These are phyloP conservation scores for Rhytidhysteron rufulum DNA, from an alignment of 2,329 filamentous ascomycete species.

Conservation along the genomic window DNA sequence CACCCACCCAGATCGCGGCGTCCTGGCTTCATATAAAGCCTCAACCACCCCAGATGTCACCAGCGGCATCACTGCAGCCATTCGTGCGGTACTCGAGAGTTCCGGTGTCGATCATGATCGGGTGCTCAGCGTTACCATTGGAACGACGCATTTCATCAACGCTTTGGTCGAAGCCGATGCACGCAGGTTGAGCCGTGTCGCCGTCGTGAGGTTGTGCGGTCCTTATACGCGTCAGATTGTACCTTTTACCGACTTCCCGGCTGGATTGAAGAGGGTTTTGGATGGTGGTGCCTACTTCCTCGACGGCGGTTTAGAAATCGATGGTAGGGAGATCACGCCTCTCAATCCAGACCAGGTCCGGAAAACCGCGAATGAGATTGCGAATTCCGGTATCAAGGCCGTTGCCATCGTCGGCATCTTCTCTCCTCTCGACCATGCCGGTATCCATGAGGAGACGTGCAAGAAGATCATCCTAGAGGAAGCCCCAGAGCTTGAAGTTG, in stretches of 20 bases:
- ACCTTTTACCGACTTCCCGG: slow-evolving; percentile 49
- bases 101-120: slow-evolving; percentile 24
- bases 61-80: slow-evolving; percentile 32
- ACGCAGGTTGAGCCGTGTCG: slow-evolving; percentile 48
- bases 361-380: slow-evolving; percentile 42
- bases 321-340: slow-evolving; percentile 44
- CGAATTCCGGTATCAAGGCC: slow-evolving; percentile 40
- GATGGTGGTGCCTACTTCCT: slow-evolving; percentile 44
- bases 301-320: slow-evolving; percentile 49
- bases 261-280: slow-evolving; percentile 43
- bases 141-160: slow-evolving; percentile 52
- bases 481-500: slow-evolving; percentile 46
- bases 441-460: slow-evolving; percentile 51
- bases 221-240: slow-evolving; percentile 48
- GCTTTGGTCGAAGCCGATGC: slow-evolving; percentile 50
- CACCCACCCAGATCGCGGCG: slow-evolving; percentile 24
- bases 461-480: slow-evolving; percentile 46
- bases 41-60: slow-evolving; percentile 35
- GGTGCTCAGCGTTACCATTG: slow-evolving; percentile 47
- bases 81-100: slow-evolving; percentile 33
- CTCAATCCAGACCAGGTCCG: slow-evolving; percentile 45
- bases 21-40: slow-evolving; percentile 35
- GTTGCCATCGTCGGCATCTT: slow-evolving; percentile 57
- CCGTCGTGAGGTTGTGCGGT: slow-evolving; percentile 49
- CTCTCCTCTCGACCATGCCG: slow-evolving; percentile 54